A percentile compares a stretch with the other conserved stretches of the same genome.
Conservation (phyloP, 768 basidiomycete species). For the Mycena haematopus region DNA sequence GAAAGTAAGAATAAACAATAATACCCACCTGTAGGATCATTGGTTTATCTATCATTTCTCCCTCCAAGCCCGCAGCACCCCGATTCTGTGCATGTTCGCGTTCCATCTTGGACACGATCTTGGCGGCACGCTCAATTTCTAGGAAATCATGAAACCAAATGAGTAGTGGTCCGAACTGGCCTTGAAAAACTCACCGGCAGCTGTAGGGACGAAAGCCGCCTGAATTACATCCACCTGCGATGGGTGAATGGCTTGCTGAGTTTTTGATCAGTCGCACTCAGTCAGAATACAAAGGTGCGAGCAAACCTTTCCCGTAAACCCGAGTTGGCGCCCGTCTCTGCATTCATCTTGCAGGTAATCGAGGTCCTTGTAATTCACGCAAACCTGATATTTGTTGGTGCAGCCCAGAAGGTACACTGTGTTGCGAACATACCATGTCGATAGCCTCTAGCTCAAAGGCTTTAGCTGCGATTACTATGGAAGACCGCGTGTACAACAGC, state of each 20-base stretch:
- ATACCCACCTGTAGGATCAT: constrained; percentile 52
- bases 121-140: constrained; percentile 68
- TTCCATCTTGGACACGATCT: constrained; percentile 60
- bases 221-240: constrained; percentile 81
- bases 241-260: constrained; percentile 94
- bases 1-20: neutral
- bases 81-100: constrained; percentile 44
- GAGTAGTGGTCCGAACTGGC: neutral
- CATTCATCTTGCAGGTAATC: constrained; percentile 76
- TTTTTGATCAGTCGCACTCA: neutral
- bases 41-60: constrained; percentile 75
- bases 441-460: constrained; percentile 86
- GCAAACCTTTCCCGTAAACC: constrained; percentile 88
- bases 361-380: constrained; percentile 83
- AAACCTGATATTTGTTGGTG: constrained; percentile 59
- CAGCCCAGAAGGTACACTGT: neutral
- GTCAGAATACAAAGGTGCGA: constrained; percentile 4
- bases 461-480: constrained; percentile 81
- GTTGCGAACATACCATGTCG: constrained; percentile 71
- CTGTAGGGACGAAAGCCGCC: constrained; percentile 76
- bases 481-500: constrained; percentile 82
- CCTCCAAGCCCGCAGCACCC: constrained; percentile 66
- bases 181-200: constrained; percentile 54
- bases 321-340: constrained; percentile 77
- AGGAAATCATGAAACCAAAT: neutral